Base-by-base conservation (phyloP, 1,139 yeast species). In the Saccharomyces hybrid region DNA sequence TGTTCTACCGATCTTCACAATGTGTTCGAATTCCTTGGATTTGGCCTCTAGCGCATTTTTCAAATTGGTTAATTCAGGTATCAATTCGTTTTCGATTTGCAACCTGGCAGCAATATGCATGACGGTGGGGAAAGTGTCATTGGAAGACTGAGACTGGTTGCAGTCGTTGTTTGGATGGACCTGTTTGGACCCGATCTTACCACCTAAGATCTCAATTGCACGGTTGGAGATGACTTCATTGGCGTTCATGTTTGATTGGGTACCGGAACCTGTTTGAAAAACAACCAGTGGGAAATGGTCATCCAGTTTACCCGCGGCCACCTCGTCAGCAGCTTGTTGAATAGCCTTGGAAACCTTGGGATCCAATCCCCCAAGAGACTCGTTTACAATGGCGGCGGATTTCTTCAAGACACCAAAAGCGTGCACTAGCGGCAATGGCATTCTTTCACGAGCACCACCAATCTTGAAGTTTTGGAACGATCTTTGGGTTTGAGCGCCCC, bases 161-260 rank as follows among this genome's bases (percentile, higher is more conserved):
- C 93, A 95, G 75, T 93, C 98, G 75, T 93, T 98, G 75, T 93
- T 93, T 63, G 99, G 99, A 75, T 93, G 99, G 54, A 93, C 97
- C 59, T 75, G 79, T 78, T 93, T 93, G 60, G 96, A 84, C 56
- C 99, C 99, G 71, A 86, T 75, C 69, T 78, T 79, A 60, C 99
- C 99, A 59, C 97, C 98, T 63, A 93, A 79, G 55, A 93, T 71
- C 76, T 93, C 98, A 75, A 93, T 93, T 63, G 99, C 99, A 68
- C 99, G 83, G 81, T 93, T 95, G 54, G 97, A 89, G 68, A 93
- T 93, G 63, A 93, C 99, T 77, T 93, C 99, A 73, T 93, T 93
- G 69, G 98, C 96, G 74, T 93, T 91, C 99, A 93, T 93, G 79
- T 93, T 93, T 61, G 96, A 86, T 76, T 93, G 99, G 59, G 99